Conservation (phyloP, 2,329 filamentous ascomycete species). For the Penicillium vulpinum region DNA sequence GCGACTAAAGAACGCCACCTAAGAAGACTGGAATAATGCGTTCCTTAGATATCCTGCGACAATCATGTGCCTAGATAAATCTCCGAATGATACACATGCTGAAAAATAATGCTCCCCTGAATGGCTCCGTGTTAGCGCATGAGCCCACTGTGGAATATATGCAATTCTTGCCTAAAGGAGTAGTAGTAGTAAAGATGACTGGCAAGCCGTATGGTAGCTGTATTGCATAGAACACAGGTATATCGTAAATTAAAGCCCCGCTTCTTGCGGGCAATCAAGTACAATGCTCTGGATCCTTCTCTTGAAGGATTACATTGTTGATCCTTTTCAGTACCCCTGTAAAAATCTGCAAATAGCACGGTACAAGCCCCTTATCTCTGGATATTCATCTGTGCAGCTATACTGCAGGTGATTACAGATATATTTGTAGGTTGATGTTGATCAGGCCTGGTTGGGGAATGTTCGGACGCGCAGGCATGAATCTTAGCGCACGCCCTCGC, state of each 20-base stretch:
- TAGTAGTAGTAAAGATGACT: neutral
- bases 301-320: neutral
- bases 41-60: neutral
- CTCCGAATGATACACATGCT: neutral
- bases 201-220: neutral
- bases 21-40: neutral
- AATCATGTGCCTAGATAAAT: neutral
- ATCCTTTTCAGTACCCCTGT: neutral
- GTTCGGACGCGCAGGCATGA: neutral
- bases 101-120: slow-evolving; percentile 12
- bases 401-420: neutral
- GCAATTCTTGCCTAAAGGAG: neutral
- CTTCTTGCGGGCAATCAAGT: neutral
- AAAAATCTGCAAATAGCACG: neutral
- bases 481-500: neutral
- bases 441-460: slow-evolving; percentile 2
- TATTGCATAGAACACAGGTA: neutral
- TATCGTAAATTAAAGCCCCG: neutral
- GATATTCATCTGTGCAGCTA: neutral
- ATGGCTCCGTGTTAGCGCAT: slow-evolving; percentile 3
- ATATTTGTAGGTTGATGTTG: neutral
- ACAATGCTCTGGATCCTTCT: neutral
- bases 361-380: neutral
- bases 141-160: neutral
- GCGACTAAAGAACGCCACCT: neutral